Evolutionary conservation across 352 stramenopile genomes (phyloP), one percentile per base, ranked within the genome.

Genomic region (Albugo candida): DNA sequence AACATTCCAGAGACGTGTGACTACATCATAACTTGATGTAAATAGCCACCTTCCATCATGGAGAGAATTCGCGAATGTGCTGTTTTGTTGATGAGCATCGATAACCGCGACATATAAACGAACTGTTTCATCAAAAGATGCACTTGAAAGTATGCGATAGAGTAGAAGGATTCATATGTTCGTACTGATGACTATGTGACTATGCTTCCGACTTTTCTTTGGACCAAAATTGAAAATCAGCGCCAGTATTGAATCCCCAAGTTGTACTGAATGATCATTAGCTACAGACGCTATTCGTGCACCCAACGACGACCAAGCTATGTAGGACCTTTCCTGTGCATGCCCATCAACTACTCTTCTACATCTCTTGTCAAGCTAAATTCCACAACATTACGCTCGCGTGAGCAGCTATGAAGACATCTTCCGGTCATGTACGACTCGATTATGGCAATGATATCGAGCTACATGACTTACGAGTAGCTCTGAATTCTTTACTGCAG

Each of bases 71-170:
- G 95, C 84, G 19, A 78, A 82, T 14, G 93, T 96, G 1, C 98
- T 88, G 4, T 93, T 85, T 60, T 98, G 91, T 24, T 91, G 93
- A 59, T 98, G 94, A 0, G 85, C 91, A 2, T 75, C 68, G 31
- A 97, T 65, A n/a, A 73, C 76, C 8, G 67, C 73, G 2, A 98
- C 71, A 44, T 68, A 98, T 14, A 98, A 59, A 48, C 94, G 91
- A 37, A 98, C 82, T 8, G 68, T 95, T 60, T 97, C 92, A 57
- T 98, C 94, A 49, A 94, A 97, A 11, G 76, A 94, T 14, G 76
- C 78, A 41, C 72, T 79, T 21, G 67, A 70, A 21, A 98, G 58
- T 31, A 98, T n/a, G n/a, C n/a, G n/a, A n/a, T n/a, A n/a, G n/a
- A n/a, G n/a, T n/a, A n/a, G n/a, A n/a, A n/a, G n/a, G n/a, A n/a